Conservation (phyloP, 192 early-diverging fungal species). For the Cladochytrium replicatum region DNA sequence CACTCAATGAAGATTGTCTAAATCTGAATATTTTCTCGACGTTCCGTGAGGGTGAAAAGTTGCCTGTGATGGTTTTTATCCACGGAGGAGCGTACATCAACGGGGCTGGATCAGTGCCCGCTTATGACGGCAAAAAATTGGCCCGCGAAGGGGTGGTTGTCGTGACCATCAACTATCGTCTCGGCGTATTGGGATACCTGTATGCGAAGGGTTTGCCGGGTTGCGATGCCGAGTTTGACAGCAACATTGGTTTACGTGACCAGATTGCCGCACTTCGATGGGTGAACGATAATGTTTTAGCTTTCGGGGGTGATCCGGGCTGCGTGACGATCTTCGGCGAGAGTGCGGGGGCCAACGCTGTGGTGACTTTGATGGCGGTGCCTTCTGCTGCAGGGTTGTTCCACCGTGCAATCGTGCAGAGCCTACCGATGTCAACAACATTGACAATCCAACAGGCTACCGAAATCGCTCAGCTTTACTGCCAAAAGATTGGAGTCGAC, state of each 20-base stretch:
- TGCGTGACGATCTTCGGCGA: constrained; percentile 43
- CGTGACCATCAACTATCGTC: constrained; percentile 46
- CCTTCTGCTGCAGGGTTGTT: constrained; percentile 3
- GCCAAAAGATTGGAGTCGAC: background rate
- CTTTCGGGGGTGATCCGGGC: constrained; percentile 48
- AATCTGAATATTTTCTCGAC: constrained; percentile 46
- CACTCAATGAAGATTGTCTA: constrained; percentile 41
- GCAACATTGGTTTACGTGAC: constrained; percentile 42
- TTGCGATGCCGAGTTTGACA: background rate
- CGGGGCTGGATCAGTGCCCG: constrained; percentile 19
- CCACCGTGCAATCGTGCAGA: constrained; percentile 2
- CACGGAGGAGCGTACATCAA: constrained; percentile 45
- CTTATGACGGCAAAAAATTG: constrained; percentile 33
- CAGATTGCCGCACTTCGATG: constrained; percentile 45
- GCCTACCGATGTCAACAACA: background rate
- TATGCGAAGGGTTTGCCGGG: constrained; percentile 12
- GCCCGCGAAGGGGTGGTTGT: constrained; percentile 25
- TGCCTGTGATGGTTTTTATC: constrained; percentile 55
- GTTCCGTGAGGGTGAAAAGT: constrained; percentile 6
- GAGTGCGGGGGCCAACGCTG: constrained; percentile 33
- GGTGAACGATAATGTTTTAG: constrained; percentile 43
- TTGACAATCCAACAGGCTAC: no score
- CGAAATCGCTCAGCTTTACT: background rate
- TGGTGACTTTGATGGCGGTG: constrained; percentile 5
- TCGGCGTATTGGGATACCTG: constrained; percentile 45